Evolutionary conservation across 1,284 basidiomycete genomes (phyloP).

Genomic region (Inonotus obliquus): DNA sequence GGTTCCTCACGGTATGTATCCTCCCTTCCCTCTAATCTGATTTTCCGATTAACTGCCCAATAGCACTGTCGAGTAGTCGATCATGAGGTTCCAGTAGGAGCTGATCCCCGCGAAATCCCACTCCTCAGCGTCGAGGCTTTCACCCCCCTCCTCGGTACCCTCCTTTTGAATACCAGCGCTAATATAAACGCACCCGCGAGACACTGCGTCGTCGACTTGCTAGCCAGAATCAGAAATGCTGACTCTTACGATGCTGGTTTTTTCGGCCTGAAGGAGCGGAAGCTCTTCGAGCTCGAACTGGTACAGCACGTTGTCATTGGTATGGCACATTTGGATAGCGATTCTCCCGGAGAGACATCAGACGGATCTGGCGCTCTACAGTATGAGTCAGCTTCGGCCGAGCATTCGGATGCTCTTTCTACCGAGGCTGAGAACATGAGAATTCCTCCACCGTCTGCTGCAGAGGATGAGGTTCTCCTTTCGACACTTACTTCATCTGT

Average conservation of each 20-base stretch:
- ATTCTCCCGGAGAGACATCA: conserved; percentile 23
- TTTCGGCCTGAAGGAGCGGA: conserved; percentile 52
- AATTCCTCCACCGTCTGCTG: conserved; percentile 14
- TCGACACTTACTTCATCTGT: conserved; percentile 8
- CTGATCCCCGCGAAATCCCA: conserved; percentile 29
- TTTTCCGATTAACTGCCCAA: conserved; percentile 17
- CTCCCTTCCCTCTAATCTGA: conserved; percentile 18
- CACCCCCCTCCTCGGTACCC: conserved; percentile 86
- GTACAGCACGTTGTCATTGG: conserved; percentile 83
- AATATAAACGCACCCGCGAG: conserved; percentile 73
- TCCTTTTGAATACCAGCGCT: conserved; percentile 79
- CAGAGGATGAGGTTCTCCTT: conserved; percentile 12
- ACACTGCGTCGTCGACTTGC: conserved; percentile 73
- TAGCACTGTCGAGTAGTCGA: conserved; percentile 21
- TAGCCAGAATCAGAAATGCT: conserved; percentile 56
- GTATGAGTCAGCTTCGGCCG: neutral
- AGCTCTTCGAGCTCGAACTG: conserved; percentile 74
- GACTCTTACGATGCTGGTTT: conserved; percentile 41
- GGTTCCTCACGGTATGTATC: conserved; percentile 78
- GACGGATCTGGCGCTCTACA: conserved; percentile 33
- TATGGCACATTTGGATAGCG: conserved; percentile 72
- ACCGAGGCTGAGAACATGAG: neutral
- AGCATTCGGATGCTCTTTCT: neutral
- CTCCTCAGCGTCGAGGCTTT: conserved; percentile 79
- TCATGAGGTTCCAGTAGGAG: conserved; percentile 20